Base-by-base conservation (phyloP, 2,329 filamentous ascomycete species). In the Alternaria arborescens region DNA sequence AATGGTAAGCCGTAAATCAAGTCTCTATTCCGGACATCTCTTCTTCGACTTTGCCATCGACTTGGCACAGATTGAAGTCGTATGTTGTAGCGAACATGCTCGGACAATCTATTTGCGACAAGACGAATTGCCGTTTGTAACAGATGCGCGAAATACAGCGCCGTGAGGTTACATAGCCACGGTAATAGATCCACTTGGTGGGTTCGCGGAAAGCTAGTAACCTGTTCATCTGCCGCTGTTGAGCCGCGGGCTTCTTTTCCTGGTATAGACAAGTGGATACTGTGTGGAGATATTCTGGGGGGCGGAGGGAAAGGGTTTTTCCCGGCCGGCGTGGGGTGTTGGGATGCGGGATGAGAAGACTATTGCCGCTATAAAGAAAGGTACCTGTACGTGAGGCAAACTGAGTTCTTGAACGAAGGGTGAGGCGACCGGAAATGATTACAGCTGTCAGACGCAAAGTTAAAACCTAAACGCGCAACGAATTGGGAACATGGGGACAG, bases 261-360 rank as follows among this genome's bases (percentile, higher is more conserved):
- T 51, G 65, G 68, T 58, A 52, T 62, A 62, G 60, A 58, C 47
- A 53, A 47, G 67, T 71, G 68, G 68, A 66, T 60, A 61, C 61
- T 41, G 58, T 55, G 63, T 67, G 68, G 58, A 59, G 54, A 59
- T 42, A 41, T 43, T 58, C 60, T 54, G 47, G 42, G 60, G 62
- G 55, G 48, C 47, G 56, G 60, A 61, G 58, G 53, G 48, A 53
- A 55, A 62, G 57, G 60, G 34, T 42, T 55, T 55, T 50, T 16
- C 54, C 57, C 47, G 50, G 44, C 55, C 30, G 28, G 50, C 42
- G 42, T 60, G 55, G 57, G 52, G 58, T 58, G 44, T 36, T 51
- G 52, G 46, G 43, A 24, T 53, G 20, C 47, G 28, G 58, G 26
- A 52, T 22, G 28, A 30, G 26, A 36, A 20, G n/a, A 28, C 18